Percentiles rank a stretch among this genome's conserved stretches.
Evolutionary conservation across 2,329 filamentous ascomycete genomes (phyloP).

Genomic region (Fusarium mangiferae): DNA sequence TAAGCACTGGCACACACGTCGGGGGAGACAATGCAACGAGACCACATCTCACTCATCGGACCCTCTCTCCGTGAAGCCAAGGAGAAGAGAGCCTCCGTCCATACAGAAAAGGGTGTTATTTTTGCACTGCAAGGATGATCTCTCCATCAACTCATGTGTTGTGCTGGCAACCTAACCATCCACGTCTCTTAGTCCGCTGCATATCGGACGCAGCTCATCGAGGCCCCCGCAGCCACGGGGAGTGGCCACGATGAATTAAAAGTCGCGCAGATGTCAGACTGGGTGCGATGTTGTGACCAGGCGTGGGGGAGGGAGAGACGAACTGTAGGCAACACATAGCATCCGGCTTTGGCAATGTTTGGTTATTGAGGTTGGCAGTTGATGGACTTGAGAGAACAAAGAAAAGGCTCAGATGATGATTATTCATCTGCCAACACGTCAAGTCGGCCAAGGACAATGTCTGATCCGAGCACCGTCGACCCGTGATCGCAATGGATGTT

Average conservation of each 20-base stretch:
- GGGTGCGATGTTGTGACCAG: background rate
- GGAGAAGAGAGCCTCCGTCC: conserved; percentile 12
- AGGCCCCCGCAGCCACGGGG: conserved; percentile 23
- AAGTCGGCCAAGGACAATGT: conserved; percentile 16
- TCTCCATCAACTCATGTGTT: conserved; percentile 29
- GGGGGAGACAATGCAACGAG: conserved; percentile 26
- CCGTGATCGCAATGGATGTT: background rate
- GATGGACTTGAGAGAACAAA: conserved; percentile 23
- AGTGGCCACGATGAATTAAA: conserved; percentile 18
- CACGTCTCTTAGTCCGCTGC: conserved; percentile 29
- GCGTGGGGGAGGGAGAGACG: background rate
- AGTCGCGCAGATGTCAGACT: conserved; percentile 40
- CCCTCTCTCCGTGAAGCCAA: conserved; percentile 29
- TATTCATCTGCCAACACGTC: background rate
- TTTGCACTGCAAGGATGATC: conserved; percentile 28
- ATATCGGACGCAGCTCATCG: conserved; percentile 25
- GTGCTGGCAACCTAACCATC: conserved; percentile 29
- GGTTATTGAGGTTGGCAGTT: background rate
- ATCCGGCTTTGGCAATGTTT: conserved; percentile 15
- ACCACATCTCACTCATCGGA: conserved; percentile 26
- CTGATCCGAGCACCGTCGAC: conserved; percentile 29
- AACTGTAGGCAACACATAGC: conserved; percentile 1
- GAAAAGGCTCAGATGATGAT: conserved; percentile 1
- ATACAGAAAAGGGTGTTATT: background rate
- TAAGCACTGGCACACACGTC: conserved; percentile 31